Evolutionary conservation across 2,329 filamentous ascomycete genomes (phyloP).

Genomic region (Pseudogymnoascus sp.): DNA sequence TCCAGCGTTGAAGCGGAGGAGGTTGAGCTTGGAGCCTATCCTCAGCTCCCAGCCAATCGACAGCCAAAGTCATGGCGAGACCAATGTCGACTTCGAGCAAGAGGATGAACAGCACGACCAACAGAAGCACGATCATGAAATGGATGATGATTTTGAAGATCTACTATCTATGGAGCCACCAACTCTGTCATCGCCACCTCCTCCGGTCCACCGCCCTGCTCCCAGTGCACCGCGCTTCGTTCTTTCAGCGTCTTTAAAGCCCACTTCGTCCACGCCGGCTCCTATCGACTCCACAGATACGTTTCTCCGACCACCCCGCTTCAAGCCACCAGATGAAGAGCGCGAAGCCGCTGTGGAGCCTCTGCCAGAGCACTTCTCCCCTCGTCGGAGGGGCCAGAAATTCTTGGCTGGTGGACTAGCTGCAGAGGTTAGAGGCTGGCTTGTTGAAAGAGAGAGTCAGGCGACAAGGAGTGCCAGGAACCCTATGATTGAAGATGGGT

Average conservation of each 20-base stretch:
- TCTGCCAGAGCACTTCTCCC: constrained; percentile 46
- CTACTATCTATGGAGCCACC: constrained; percentile 19
- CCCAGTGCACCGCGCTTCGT: constrained; percentile 27
- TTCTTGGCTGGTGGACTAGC: constrained; percentile 43
- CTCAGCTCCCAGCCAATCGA: background rate
- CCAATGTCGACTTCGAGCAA: constrained; percentile 5
- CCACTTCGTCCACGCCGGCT: constrained; percentile 9
- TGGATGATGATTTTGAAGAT: constrained; percentile 11
- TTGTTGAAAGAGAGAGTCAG: constrained; percentile 35
- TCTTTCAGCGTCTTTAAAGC: constrained; percentile 21
- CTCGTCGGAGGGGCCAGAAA: constrained; percentile 41
- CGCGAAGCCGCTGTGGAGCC: constrained; percentile 24
- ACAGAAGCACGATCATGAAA: background rate
- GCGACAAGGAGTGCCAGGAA: constrained; percentile 15
- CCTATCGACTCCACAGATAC: constrained; percentile 8
- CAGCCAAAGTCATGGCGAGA: background rate
- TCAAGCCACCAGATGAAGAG: constrained; percentile 24
- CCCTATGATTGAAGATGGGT: constrained; percentile 19
- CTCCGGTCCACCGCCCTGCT: constrained; percentile 16
- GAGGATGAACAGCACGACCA: constrained; percentile 12
- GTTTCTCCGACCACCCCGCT: constrained; percentile 28
- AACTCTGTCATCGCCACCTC: constrained; percentile 24
- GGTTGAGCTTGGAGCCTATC: constrained; percentile 21
- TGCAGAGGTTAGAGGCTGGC: constrained; percentile 41
- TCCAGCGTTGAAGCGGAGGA: constrained; percentile 16